Conservation (phyloP, 805 yeast species). For the Myxozyma geophila region DNA sequence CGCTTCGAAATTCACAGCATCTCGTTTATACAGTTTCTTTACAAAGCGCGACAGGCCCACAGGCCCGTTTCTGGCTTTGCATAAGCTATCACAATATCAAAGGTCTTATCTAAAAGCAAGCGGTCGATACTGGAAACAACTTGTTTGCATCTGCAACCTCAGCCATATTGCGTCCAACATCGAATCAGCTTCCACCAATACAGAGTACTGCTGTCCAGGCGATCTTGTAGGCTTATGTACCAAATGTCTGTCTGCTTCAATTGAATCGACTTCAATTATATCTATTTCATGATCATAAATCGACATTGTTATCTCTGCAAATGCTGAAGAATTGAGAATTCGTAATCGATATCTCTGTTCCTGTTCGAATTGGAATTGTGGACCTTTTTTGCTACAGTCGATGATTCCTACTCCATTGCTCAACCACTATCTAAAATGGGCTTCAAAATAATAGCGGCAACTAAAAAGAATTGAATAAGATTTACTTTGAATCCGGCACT, state of each 20-base stretch:
- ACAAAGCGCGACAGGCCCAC: background rate
- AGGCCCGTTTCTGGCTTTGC: background rate
- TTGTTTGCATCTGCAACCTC: slow-evolving; percentile 24
- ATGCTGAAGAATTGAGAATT: slow-evolving; percentile 25
- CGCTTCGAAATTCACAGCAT: background rate
- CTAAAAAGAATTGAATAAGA: background rate
- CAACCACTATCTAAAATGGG: slow-evolving; percentile 24
- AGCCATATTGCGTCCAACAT: slow-evolving; percentile 11
- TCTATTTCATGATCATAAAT: slow-evolving; percentile 27
- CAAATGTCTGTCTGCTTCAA: slow-evolving; percentile 14
- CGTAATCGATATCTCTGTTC: slow-evolving; percentile 30
- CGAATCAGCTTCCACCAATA: slow-evolving; percentile 27
- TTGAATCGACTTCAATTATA: slow-evolving; percentile 34
- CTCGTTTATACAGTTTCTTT: background rate
- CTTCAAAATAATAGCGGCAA: background rate
- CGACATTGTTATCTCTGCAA: slow-evolving; percentile 27
- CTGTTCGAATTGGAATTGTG: slow-evolving; percentile 15
- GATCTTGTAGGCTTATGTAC: slow-evolving; percentile 16
- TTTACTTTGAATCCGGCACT: slow-evolving; percentile 19
- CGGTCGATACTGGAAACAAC: slow-evolving; percentile 24
- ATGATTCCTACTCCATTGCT: slow-evolving; percentile 22
- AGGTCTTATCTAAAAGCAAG: slow-evolving; percentile 13
- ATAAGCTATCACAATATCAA: slow-evolving; percentile 11
- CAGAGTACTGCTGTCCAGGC: slow-evolving; percentile 35
- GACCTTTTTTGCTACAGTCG: slow-evolving; percentile 16